Base-by-base conservation (phyloP, 305 asterid species). In the Ilex paraguariensis region DNA sequence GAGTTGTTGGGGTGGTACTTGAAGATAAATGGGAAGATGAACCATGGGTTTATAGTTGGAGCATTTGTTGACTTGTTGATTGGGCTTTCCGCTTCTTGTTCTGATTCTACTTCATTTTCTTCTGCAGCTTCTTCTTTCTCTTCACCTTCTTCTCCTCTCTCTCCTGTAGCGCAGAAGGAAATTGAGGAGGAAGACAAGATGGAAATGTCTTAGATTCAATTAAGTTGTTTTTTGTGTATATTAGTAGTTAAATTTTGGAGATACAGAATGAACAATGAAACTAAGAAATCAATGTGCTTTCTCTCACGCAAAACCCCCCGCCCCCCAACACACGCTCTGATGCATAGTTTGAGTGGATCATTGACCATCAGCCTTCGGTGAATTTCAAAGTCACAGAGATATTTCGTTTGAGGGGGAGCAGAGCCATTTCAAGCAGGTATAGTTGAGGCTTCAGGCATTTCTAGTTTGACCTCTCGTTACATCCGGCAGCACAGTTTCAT, bases 51-150 rank as follows among this genome's bases (percentile, higher is more conserved):
- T 12, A 87, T 87, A 0, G 81, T 85, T n/a, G 81, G 77, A 0
- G 96, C 96, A 7, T 87, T 87, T 66, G 75, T 85, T 13, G 94
- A 87, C 65, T 68, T 85, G 67, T 87, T 87, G 1, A 60, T 77
- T 10, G 76, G 75, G 7, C 50, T 73, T n/a, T 2, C 69, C 32
- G 64, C 67, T 44, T 13, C 67, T 17, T 56, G 63, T 21, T 54
- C 63, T 7, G 68, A 74, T 17, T 59, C 79, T 4, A 77, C 75
- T 12, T 65, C 77, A 8, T 82, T 77, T 62, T 77, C 85, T 7
- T 78, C 87, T 8, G 84, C 84, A 0, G 81, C 62, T 63, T 78
- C 86, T 56, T 69, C 60, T 2, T 67, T 78, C 33, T 81, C 86
- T 61, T 69, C 82, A 15, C 73, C 77, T 31, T 48, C 75, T 50